Evolutionary conservation across 2,329 filamentous ascomycete species (phyloP).

Genomic region (Amylocarpus encephaloides): DNA sequence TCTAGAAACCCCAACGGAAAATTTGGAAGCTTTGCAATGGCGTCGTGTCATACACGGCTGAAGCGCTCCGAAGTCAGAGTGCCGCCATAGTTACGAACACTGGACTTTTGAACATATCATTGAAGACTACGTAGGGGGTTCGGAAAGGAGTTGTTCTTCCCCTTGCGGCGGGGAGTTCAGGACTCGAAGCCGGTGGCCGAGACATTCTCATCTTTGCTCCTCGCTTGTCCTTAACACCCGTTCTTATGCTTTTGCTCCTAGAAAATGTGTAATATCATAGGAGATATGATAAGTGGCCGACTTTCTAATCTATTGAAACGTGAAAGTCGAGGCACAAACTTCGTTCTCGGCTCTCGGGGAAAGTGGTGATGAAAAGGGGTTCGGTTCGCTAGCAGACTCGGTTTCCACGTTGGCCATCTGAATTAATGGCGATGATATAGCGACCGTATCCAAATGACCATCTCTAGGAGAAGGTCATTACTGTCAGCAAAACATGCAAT

Average conservation of each 20-base stretch:
- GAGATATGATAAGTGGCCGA: background rate
- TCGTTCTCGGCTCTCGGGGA: background rate
- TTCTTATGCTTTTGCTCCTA: background rate
- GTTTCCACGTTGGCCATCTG: too few species aligned
- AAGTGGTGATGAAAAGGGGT: too few species aligned
- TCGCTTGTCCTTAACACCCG: background rate
- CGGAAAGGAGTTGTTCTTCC: background rate
- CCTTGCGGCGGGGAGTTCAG: background rate
- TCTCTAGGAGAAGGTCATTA: too few species aligned
- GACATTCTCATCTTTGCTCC: background rate
- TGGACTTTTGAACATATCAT: background rate
- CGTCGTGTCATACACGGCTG: background rate
- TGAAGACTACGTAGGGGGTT: background rate
- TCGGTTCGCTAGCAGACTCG: too few species aligned
- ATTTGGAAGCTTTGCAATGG: background rate
- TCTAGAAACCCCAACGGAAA: background rate
- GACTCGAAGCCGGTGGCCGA: background rate
- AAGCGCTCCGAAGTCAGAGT: background rate
- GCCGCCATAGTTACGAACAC: background rate
- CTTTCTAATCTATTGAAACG: background rate
- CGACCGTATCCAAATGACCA: too few species aligned
- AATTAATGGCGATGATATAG: too few species aligned
- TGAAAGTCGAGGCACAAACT: background rate
- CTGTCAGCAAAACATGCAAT: background rate
- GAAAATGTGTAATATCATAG: background rate